phyloP scores from a whole-genome alignment of 805 yeast species.

The Ogataea ganodermae region DNA sequence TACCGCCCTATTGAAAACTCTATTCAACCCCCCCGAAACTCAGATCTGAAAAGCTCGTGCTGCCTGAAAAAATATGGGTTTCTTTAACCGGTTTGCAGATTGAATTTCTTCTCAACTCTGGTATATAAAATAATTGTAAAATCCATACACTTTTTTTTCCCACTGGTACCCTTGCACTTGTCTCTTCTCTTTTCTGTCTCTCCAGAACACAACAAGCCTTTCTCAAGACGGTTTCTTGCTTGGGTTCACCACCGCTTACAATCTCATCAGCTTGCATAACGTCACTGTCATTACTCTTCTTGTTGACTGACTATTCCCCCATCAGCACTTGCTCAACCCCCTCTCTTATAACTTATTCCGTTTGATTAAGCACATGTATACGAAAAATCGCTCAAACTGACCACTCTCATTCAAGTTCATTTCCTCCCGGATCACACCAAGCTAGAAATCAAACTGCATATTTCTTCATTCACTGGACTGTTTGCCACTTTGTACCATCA shows the following conservation, averaged over 20 bases:
- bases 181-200: neutral
- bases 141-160: neutral
- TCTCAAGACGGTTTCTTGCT: neutral
- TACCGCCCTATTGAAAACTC: neutral
- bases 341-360: neutral
- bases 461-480: neutral
- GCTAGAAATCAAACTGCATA: neutral
- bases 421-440: neutral
- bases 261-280: neutral
- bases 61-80: neutral
- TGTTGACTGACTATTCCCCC: neutral
- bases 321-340: neutral
- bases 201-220: neutral
- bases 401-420: neutral
- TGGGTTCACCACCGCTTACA: constrained; percentile 1
- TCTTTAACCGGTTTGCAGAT: constrained; percentile 1
- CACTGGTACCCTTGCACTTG: neutral
- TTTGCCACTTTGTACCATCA: neutral
- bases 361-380: neutral
- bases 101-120: neutral
- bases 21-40: neutral
- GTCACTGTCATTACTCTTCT: neutral
- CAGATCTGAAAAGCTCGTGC: constrained; percentile 1
- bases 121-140: neutral
- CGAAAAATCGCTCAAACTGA: neutral